These are phyloP conservation scores for Ricinus communis DNA, from an alignment of 345 rosid species.

Conservation along the genomic window DNA sequence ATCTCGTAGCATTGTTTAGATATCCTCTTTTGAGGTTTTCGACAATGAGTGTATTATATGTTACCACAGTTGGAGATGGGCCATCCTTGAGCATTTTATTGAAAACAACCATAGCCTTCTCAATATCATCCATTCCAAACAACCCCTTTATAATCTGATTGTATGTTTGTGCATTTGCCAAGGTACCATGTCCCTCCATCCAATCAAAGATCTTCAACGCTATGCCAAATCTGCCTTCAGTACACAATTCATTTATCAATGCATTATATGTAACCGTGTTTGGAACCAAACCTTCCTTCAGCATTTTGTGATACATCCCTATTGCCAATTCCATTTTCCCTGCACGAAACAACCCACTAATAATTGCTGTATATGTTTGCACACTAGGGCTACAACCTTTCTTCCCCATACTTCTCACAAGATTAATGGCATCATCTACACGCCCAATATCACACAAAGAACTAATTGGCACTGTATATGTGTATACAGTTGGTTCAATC, in stretches of 20 bases:
- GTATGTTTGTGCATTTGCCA: conserved; percentile 40
- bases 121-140: conserved; percentile 40
- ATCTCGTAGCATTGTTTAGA: conserved; percentile 46
- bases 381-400: conserved; percentile 50
- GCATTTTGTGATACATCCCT: conserved; percentile 62
- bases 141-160: conserved; percentile 49
- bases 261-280: conserved; percentile 53
- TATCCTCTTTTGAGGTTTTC: conserved; percentile 43
- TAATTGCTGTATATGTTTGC: conserved; percentile 58
- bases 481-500: conserved; percentile 49
- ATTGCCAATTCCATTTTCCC: conserved; percentile 49
- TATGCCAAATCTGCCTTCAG: conserved; percentile 28
- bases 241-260: conserved; percentile 49
- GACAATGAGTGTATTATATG: conserved; percentile 50
- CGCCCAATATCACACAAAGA: conserved; percentile 50
- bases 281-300: conserved; percentile 48
- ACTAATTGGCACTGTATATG: conserved; percentile 53
- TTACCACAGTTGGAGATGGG: conserved; percentile 49
- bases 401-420: conserved; percentile 44
- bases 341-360: conserved; percentile 46
- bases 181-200: conserved; percentile 42
- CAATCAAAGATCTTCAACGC: conserved; percentile 49
- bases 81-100: conserved; percentile 45
- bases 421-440: conserved; percentile 49
- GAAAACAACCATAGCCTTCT: conserved; percentile 54